Base-by-base conservation (phyloP, 1,284 basidiomycete genomes). In the Paramarasmius palmivorus region DNA sequence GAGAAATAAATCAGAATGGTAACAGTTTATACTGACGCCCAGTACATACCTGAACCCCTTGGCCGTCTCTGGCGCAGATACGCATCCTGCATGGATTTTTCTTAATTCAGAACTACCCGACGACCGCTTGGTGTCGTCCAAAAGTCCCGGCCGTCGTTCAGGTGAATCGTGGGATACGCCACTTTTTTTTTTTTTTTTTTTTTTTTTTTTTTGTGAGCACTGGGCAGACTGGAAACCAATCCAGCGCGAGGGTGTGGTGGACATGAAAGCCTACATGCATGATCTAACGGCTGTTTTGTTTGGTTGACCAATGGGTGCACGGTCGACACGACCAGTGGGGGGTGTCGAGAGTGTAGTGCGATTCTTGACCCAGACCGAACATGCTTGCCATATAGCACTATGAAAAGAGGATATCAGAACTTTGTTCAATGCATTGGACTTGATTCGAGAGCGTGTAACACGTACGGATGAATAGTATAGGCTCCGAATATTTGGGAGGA, bases 351-450 rank as follows among this genome's bases (percentile, higher is more conserved):
- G 75, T 68, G 64, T 90, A 92, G 15, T 78, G 78, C 2, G 86
- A 69, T 94, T 94, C 73, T 94, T 94, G 62, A 94, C 77, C 78
- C 87, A 94, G 20, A 94, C 88, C 12, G 86, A 79, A 57, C 87
- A 86, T 0, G 92, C 86, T 64, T 92, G 90, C 44, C 89, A 87
- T 48, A 84, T 89, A 20, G 88, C 77, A 53, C 89, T 92, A 65
- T 23, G 19, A 49, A 56, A 45, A 49, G 34, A 52, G 38, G 44
- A 50, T 51, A 53, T 50, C 54, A 51, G 34, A 42, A n/a, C n/a
- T n/a, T n/a, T n/a, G 34, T 45, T 51, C 38, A 56, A 41, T 46
- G 29, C 23, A 14, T 50, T 46, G 23, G 55, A 22, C 26, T 26
- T 34, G 25, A 23, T 25, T 57, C 64, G 66, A 58, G 75, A 75